These are phyloP conservation scores for Yarrowia osloensis DNA, from an alignment of 805 yeast genomes.

Conservation along the genomic window DNA sequence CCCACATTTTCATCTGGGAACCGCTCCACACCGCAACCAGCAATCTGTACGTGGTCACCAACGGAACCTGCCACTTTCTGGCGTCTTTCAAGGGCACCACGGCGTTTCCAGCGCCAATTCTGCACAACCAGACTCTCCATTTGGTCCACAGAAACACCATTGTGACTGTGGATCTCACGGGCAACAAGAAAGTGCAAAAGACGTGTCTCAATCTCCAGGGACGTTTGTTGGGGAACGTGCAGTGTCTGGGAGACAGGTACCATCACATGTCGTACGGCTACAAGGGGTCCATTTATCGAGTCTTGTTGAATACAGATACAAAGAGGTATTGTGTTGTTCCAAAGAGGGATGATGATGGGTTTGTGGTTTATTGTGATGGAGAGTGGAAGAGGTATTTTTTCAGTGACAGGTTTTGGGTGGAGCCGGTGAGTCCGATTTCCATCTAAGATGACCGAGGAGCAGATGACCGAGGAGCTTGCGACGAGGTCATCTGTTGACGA, in stretches of 20 bases:
- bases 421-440: neutral
- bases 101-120: slow-evolving; percentile 5
- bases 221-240: neutral
- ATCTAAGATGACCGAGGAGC: neutral
- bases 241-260: slow-evolving; percentile 15
- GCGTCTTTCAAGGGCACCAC: slow-evolving; percentile 1
- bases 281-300: slow-evolving; percentile 2
- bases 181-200: neutral
- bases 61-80: slow-evolving; percentile 8
- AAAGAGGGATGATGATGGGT: neutral
- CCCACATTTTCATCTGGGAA: slow-evolving; percentile 19
- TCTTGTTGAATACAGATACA: neutral
- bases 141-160: neutral
- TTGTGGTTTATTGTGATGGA: neutral
- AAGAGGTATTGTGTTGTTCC: neutral
- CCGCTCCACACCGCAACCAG: slow-evolving; percentile 4
- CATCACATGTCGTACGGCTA: slow-evolving; percentile 18
- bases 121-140: slow-evolving; percentile 14
- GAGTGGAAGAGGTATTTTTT: neutral
- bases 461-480: neutral
- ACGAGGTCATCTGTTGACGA: neutral
- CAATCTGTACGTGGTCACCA: slow-evolving; percentile 7
- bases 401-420: neutral
- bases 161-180: slow-evolving; percentile 8
- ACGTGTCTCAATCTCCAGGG: slow-evolving; percentile 6